Conservation (phyloP, 768 basidiomycete genomes). For the Boletellus emodensis region DNA sequence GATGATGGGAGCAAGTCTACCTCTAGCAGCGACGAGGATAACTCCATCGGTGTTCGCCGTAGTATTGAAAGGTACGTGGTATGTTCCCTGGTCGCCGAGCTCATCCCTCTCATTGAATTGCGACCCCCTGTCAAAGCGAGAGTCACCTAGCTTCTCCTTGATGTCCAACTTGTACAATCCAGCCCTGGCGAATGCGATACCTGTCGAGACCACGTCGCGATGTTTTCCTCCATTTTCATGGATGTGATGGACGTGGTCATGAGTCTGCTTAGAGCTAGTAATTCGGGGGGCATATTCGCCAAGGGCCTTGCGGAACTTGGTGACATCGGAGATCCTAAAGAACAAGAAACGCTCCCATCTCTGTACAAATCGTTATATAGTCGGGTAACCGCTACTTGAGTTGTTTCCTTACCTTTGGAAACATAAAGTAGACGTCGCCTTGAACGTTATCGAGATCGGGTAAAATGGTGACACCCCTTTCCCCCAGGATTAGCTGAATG, state of each 20-base stretch:
- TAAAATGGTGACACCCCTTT: not conserved
- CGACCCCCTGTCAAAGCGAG: not conserved
- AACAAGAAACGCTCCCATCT: not conserved
- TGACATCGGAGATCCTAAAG: not conserved
- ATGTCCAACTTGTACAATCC: not conserved
- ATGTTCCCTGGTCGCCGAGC: not conserved
- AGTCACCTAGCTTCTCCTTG: not conserved
- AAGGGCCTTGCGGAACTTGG: not conserved
- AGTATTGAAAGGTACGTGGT: not conserved
- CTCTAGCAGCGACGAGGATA: not conserved
- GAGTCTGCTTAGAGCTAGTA: not conserved
- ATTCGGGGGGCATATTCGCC: not conserved
- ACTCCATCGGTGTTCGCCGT: not conserved
- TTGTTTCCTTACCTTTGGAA: not conserved
- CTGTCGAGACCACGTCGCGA: not conserved
- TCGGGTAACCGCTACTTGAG: not conserved
- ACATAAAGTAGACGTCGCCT: not conserved
- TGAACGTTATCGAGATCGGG: not conserved
- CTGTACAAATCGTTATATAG: not conserved
- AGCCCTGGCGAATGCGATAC: not conserved
- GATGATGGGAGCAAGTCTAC: not conserved
- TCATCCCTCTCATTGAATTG: not conserved
- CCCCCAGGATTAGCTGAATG: not conserved
- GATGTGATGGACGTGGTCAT: not conserved
- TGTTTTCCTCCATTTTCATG: not conserved